Conservation (phyloP, 371 early-diverging fungal genomes). For the Zychaea mexicana region DNA sequence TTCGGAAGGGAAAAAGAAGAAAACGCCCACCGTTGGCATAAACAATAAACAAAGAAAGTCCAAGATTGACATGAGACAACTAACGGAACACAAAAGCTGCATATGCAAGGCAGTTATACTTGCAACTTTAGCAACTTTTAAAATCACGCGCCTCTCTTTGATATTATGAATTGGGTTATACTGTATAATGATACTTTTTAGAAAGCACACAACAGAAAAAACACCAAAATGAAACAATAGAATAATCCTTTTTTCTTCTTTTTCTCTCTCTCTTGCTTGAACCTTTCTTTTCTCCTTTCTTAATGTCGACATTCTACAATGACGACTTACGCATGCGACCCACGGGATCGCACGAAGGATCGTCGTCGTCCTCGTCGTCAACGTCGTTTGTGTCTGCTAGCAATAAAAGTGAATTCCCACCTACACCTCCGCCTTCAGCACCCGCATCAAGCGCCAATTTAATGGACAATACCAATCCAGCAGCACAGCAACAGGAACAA, state of each 20-base stretch:
- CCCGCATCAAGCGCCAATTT: not conserved
- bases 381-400: not conserved
- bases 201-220: no score
- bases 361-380: not conserved
- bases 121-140: no score
- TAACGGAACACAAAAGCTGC: no score
- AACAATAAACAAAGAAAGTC: no score
- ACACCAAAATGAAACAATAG: no score
- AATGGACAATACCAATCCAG: not conserved
- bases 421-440: not conserved
- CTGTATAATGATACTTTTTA: no score
- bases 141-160: no score
- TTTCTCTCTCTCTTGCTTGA: not conserved
- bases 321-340: slow-evolving; percentile 4
- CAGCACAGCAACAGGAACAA: not conserved
- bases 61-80: slow-evolving; percentile 2
- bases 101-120: no score
- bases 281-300: not conserved
- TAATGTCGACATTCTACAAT: slow-evolving; percentile 3
- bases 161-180: no score
- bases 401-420: not conserved
- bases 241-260: not conserved
- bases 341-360: not conserved
- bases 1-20: no score
- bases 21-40: no score